Evolutionary conservation across 2,329 filamentous ascomycete genomes (phyloP), one percentile per base, ranked within the genome.

Genomic region (Stylonectria norvegica): DNA sequence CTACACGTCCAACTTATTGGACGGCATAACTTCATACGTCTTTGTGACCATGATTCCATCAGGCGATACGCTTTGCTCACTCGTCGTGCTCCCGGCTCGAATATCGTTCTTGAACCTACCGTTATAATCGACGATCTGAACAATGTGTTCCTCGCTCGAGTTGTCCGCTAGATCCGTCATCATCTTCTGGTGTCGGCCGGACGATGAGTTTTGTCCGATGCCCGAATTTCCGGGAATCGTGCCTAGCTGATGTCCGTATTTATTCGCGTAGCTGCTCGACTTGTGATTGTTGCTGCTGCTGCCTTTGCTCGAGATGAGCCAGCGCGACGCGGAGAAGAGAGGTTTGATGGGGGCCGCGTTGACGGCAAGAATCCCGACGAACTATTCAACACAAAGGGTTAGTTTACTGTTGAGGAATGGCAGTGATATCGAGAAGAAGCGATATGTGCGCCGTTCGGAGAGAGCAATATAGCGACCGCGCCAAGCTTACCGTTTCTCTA

Each of bases 331-430:
- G 4, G 57, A 61, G 55, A 69, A 67, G 11, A 68, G 51, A 3
- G 66, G 65, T 20, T 66, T 68, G 42, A 70, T 68, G 15, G 59
- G 58, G 2, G 67, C 63, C n/a, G 62, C 57, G 40, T 68, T 70
- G 35, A 68, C 63, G 32, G 64, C 65, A 23, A 71, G 61, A 34
- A 70, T 66, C n/a, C 58, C 67, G 20, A 70, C 61, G 29, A 71
- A 69, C 62, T 67, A 34, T n/a, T n/a, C n/a, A n/a, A n/a, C n/a
- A n/a, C n/a, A n/a, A n/a, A 10, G 19, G 7, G 29, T 5, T 16
- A 25, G 22, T 33, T 25, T 28, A 28, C 36, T 22, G 20, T 4
- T 5, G 20, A 14, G 25, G 25, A 28, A 28, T 25, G n/a, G n/a
- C n/a, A n/a, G n/a, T n/a, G n/a, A n/a, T n/a, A n/a, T n/a, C 22